Evolutionary conservation across 2,329 filamentous ascomycete species (phyloP).

Genomic region (Neurospora crassa): DNA sequence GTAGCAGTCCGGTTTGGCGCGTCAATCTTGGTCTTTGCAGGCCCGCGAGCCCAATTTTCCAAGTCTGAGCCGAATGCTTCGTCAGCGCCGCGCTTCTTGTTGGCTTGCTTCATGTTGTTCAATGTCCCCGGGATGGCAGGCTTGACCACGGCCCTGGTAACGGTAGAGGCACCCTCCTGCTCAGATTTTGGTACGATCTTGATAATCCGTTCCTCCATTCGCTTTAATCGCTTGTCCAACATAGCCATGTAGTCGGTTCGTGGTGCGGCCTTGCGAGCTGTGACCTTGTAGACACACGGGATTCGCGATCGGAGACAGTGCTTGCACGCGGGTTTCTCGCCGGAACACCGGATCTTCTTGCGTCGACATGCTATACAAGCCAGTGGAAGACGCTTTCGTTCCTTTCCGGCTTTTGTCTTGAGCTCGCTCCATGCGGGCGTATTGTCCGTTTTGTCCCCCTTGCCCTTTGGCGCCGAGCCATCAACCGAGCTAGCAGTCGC

Average conservation of each 20-base stretch:
- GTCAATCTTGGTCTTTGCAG: slow-evolving; percentile 39
- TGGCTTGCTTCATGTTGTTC: slow-evolving; percentile 38
- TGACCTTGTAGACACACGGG: slow-evolving; percentile 96
- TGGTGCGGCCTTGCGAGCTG: slow-evolving; percentile 84
- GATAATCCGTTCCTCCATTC: slow-evolving; percentile 97
- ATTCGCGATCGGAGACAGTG: slow-evolving; percentile 88
- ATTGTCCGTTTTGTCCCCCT: slow-evolving; percentile 48
- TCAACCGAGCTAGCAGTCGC: slow-evolving; percentile 36
- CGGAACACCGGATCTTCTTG: slow-evolving; percentile 97
- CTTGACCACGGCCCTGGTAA: slow-evolving; percentile 76
- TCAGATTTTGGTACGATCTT: slow-evolving; percentile 88
- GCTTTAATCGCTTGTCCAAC: slow-evolving; percentile 88
- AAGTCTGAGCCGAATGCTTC: slow-evolving; percentile 80
- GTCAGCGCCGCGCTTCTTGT: slow-evolving; percentile 75
- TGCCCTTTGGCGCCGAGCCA: slow-evolving; percentile 42
- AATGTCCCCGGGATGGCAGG: slow-evolving; percentile 56
- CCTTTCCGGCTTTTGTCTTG: slow-evolving; percentile 90
- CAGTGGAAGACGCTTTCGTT: slow-evolving; percentile 82
- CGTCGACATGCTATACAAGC: slow-evolving; percentile 92
- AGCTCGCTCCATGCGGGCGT: slow-evolving; percentile 69
- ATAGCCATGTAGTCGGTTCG: slow-evolving; percentile 98
- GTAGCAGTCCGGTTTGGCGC: slow-evolving; percentile 41
- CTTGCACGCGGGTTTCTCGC: slow-evolving; percentile 95
- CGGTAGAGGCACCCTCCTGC: slow-evolving; percentile 53
- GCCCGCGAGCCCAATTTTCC: slow-evolving; percentile 66